These are phyloP conservation scores for Trichosporon sp. DNA, from an alignment of 1,284 basidiomycete genomes.

Conservation along the genomic window DNA sequence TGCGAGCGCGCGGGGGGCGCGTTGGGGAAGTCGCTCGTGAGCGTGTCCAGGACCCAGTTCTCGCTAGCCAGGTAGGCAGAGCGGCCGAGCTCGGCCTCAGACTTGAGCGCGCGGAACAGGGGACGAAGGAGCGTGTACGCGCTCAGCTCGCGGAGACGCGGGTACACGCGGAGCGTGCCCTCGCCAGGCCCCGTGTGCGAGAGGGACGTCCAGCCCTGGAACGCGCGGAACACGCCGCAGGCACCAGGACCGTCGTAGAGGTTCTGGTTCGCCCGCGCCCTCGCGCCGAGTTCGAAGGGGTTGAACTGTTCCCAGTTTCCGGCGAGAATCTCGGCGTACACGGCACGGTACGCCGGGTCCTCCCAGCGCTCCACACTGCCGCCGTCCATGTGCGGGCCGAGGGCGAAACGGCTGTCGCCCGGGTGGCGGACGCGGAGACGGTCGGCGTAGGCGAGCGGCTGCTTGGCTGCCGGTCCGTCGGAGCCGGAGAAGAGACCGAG, in stretches of 20 bases:
- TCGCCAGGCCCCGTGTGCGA: constrained; percentile 65
- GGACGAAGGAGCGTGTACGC: constrained; percentile 75
- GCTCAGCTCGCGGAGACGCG: constrained; percentile 70
- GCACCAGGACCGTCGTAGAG: constrained; percentile 52
- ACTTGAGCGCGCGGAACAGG: constrained; percentile 63
- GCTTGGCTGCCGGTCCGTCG: constrained; percentile 59
- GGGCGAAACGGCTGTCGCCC: constrained; percentile 69
- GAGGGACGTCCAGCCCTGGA: constrained; percentile 71
- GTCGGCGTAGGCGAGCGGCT: constrained; percentile 73
- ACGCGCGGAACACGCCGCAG: constrained; percentile 74
- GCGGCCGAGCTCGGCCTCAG: constrained; percentile 30
- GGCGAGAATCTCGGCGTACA: constrained; percentile 64
- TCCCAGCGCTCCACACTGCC: constrained; percentile 79
- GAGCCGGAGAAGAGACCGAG: constrained; percentile 66
- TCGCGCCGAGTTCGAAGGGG: constrained; percentile 46
- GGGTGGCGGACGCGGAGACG: constrained; percentile 72
- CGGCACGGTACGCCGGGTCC: constrained; percentile 65
- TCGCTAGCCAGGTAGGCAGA: constrained; percentile 59
- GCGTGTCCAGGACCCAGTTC: constrained; percentile 68
- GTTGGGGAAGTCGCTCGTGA: constrained; percentile 66
- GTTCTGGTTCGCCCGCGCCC: constrained; percentile 47
- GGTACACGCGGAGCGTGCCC: constrained; percentile 77
- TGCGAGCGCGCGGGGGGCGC: constrained; percentile 66
- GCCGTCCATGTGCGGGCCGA: constrained; percentile 76
- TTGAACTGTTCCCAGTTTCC: constrained; percentile 64